A percentile compares a stretch with the other conserved stretches of the same genome.
Conservation (phyloP, 805 yeast species). For the Candida anglica region DNA sequence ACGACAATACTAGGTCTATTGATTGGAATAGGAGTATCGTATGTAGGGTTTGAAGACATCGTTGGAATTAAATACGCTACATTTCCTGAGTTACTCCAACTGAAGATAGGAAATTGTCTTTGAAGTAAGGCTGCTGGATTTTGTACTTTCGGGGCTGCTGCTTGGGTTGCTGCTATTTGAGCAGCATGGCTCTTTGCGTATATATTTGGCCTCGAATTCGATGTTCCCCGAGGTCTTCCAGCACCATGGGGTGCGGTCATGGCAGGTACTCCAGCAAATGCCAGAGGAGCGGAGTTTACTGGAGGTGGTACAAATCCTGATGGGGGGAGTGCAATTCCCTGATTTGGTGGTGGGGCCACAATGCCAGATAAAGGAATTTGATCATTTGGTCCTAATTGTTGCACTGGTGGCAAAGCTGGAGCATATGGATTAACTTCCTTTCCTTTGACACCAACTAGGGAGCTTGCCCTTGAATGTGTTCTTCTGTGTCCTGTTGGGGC, state of each 20-base stretch:
- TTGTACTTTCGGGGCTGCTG: conserved; percentile 21
- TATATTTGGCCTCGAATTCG: background rate
- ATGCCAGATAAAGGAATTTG: background rate
- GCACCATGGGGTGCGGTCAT: background rate
- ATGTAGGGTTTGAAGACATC: no score
- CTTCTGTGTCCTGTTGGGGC: conserved; percentile 33
- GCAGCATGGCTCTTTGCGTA: no score
- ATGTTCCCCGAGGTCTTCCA: background rate
- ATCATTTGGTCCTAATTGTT: background rate
- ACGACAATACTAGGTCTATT: conserved; percentile 13
- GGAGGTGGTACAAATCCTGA: background rate
- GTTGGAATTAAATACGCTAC: conserved; percentile 28
- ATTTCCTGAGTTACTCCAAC: conserved; percentile 47
- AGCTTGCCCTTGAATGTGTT: conserved; percentile 37
- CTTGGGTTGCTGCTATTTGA: no score
- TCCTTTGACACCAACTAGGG: conserved; percentile 34
- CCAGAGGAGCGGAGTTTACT: no score
- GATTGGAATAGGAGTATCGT: no score
- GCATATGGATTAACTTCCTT: conserved; percentile 41
- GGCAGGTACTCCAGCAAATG: background rate
- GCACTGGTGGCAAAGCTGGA: conserved; percentile 20
- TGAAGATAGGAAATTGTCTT: conserved; percentile 74
- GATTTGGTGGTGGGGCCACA: background rate
- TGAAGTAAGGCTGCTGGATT: conserved; percentile 53
- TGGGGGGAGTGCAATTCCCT: background rate